These are phyloP conservation scores for Rubia peregrina DNA, from an alignment of 305 asterid genomes.

Conservation along the genomic window DNA sequence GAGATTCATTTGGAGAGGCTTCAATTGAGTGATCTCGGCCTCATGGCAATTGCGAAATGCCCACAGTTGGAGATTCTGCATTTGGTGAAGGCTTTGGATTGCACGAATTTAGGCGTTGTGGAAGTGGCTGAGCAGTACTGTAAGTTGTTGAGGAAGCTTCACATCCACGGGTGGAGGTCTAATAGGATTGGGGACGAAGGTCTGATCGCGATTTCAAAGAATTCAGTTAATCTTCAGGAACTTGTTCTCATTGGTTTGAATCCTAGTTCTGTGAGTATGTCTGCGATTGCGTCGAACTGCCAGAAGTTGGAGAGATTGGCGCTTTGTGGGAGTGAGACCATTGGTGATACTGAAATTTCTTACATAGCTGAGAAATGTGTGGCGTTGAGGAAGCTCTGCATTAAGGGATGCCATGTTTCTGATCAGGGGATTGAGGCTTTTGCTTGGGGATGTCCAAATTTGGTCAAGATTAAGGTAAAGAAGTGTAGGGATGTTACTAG, in stretches of 20 bases:
- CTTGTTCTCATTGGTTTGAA: conserved; percentile 33
- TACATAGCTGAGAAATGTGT: conserved; percentile 29
- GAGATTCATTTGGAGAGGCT: conserved; percentile 35
- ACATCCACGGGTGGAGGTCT: conserved; percentile 35
- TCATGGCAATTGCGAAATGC: conserved; percentile 22
- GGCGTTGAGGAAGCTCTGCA: conserved; percentile 31
- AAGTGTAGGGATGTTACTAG: conserved; percentile 28
- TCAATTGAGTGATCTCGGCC: conserved; percentile 33
- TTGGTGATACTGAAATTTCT: conserved; percentile 30
- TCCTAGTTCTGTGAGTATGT: conserved; percentile 24
- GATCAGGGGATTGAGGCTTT: conserved; percentile 30
- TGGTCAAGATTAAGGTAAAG: conserved; percentile 31
- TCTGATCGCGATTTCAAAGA: conserved; percentile 24
- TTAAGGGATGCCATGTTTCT: conserved; percentile 30
- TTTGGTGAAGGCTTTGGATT: conserved; percentile 30
- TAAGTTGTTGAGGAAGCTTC: conserved; percentile 33
- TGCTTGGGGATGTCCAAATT: conserved; percentile 31
- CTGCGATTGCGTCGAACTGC: conserved; percentile 26
- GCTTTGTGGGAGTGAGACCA: conserved; percentile 33
- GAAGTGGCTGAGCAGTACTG: conserved; percentile 29
- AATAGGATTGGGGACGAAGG: conserved; percentile 34
- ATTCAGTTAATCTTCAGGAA: conserved; percentile 27
- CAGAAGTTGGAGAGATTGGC: conserved; percentile 31
- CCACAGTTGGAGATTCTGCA: conserved; percentile 27
- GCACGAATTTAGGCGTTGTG: conserved; percentile 26